Base-by-base conservation (phyloP, 176 grass and related monocot genomes). In the Oryza meyeriana region DNA sequence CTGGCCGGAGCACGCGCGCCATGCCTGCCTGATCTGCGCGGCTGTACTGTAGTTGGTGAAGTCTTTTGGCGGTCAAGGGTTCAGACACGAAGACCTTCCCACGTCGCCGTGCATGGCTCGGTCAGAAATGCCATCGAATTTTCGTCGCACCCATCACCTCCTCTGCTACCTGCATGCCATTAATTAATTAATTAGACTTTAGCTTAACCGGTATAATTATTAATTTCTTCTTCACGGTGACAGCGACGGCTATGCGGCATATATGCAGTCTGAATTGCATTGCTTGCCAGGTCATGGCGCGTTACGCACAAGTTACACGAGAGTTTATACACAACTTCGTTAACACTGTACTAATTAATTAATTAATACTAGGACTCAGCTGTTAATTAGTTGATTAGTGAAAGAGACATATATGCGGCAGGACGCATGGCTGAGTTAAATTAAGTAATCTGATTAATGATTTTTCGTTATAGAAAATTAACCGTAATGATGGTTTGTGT, bases 51-150 rank as follows among this genome's bases (percentile, higher is more conserved):
- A 3, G 62, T n/a, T 32, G 33, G 34, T 76, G 55, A 69, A 6
- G 42, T 59, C 55, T 69, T 83, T 63, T 80, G 65, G 29, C 45
- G 67, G 88, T 90, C 79, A 90, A 86, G 45, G 12, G 79, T 86
- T 83, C 83, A 90, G 82, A 90, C 74, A 36, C 22, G 65, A 4
- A 30, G 87, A 90, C 79, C 82, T 86, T 82, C 67, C 74, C 74
- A 86, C 83, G 79, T 82, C 83, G 50, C 2, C 9, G 55, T 10
- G n/a, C n/a, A 78, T 35, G 16, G 61, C 81, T 7, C 35, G 52
- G 52, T 58, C 52, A 8, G 22, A 58, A 80, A 48, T 10, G 47
- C 24, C 88, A 62, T 9, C 16, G 79, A 86, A 83, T 79, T 86
- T 90, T 90, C 88, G 55, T 79, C 69, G 74, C 82, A 45, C 36